Evolutionary conservation across 179 eudicot genomes (phyloP), one percentile per base, ranked within the genome.

Genomic region (Heliamphora ciliata): DNA sequence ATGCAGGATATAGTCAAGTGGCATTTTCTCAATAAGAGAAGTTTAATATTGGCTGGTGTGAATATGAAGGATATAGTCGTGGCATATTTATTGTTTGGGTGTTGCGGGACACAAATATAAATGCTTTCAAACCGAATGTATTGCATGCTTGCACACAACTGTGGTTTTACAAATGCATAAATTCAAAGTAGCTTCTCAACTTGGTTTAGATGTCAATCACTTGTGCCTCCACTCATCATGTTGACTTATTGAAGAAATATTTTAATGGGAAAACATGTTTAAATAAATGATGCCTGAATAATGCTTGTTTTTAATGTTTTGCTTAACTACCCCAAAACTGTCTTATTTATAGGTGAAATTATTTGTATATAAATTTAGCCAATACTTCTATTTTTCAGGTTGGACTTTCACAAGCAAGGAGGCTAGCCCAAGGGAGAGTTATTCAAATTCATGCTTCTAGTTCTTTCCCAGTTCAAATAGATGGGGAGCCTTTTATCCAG

Each of bases 321-420:
- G 14, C n/a, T 46, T 10, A 67, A 5, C 40, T 21, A 5, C 21
- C 54, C 66, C 47, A 56, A 77, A 77, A 65, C 48, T 76, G 47
- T 50, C 17, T 51, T n/a, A 18, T 51, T 74, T 31, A 10, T 15
- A 8, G 40, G 18, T 77, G 11, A 17, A 56, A 24, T 67, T 50
- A 54, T 52, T 17, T 31, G 13, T 11, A 50, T 79, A 24, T 21
- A 66, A 55, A 21, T 50, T 14, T 79, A 31, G n/a, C 63, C 40
- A 55, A 58, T 31, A 69, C 4, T 54, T 46, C 31, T 51, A 7
- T n/a, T 72, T 31, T 51, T 54, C 90, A 94, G 98, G 93, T 93
- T 82, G 98, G 98, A 80, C 95, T 93, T 84, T 94, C 98, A 83
- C 98, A 93, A 86, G 98, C 98, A 63, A 87, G 91, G 83, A 91